Base-by-base conservation (phyloP, 495 filamentous ascomycete species). In the Talaromyces liani region DNA sequence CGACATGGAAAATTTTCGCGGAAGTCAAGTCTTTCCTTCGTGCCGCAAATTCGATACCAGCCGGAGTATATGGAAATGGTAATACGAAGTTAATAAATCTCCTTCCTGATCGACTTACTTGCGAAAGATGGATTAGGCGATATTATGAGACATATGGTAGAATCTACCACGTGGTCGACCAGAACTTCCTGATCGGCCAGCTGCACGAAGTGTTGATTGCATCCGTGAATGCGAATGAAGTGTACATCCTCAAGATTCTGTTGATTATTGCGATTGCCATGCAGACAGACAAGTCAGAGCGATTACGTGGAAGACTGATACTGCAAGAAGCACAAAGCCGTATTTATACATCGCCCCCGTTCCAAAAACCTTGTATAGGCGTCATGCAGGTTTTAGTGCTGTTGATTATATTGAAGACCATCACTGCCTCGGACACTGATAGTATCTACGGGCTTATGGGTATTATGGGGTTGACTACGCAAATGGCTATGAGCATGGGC, bases 131-230 rank as follows among this genome's bases (percentile, higher is more conserved):
- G 51, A 54, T 54, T 6, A 22, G 51, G 51, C n/a, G 51, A 54
- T 54, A 12, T 25, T 54, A 27, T 16, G 51, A 54, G 25, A 54
- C 51, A 54, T 54, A 54, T 54, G 51, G 51, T 54, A 54, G 51
- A 54, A 24, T 54, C 5, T 54, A 54, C 18, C 51, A 54, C 10
- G 25, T 54, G 25, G 14, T 54, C 51, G 51, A 27, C 51, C 51
- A 54, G 18, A 54, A 54, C 18, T 54, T 22, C 51, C 51, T 54
- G 51, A 24, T 54, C 51, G 51, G 20, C 9, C 20, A 54, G 14
- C 51, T 54, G 14, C 36, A 41, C 14, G 9, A 14, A 16, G 36
- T 41, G 0, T 41, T 41, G 36, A 41, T 41, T 41, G 10, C 36
- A 41, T 9, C 36, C 14, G 36, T 16, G 8, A 16, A 41, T 9